These are phyloP conservation scores for Apiospora phragmitis DNA, from an alignment of 2,329 filamentous ascomycete genomes.

Conservation along the genomic window DNA sequence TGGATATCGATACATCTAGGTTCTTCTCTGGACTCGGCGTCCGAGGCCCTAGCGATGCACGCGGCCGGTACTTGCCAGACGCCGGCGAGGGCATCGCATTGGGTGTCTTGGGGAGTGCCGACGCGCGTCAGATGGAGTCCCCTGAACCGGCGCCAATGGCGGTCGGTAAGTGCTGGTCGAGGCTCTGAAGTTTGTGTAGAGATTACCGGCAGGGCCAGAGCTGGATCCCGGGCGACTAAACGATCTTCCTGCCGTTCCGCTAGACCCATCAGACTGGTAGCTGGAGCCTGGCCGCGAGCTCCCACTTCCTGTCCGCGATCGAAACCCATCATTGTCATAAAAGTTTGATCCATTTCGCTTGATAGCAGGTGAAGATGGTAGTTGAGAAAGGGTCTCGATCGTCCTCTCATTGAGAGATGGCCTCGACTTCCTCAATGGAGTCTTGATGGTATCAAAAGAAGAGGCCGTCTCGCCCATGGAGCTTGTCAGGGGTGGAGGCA, in stretches of 20 bases:
- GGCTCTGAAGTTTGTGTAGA: conserved; percentile 41
- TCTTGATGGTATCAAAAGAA: conserved; percentile 24
- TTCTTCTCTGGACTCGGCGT: conserved; percentile 43
- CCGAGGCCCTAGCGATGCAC: conserved; percentile 31
- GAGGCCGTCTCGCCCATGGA: conserved; percentile 23
- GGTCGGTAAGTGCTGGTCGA: conserved; percentile 45
- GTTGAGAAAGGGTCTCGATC: conserved; percentile 76
- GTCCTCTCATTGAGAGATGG: conserved; percentile 80
- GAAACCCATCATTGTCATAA: conserved; percentile 64
- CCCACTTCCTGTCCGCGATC: conserved; percentile 48
- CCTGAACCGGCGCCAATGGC: conserved; percentile 43
- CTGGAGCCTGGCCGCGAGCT: conserved; percentile 56
- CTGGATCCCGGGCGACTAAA: conserved; percentile 58
- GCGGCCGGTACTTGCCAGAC: conserved; percentile 23
- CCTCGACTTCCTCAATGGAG: conserved; percentile 21
- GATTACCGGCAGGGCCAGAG: conserved; percentile 46
- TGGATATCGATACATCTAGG: conserved; percentile 30
- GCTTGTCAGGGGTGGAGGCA: conserved; percentile 23
- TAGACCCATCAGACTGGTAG: conserved; percentile 63
- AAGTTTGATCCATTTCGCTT: conserved; percentile 70
- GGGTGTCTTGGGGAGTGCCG: conserved; percentile 38
- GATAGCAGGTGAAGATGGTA: conserved; percentile 76
- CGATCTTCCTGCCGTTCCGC: conserved; percentile 48
- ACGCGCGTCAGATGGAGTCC: conserved; percentile 41
- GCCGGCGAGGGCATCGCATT: conserved; percentile 27